phyloP scores from a whole-genome alignment of 2,329 filamentous ascomycete species.

The Xylaria digitata region DNA sequence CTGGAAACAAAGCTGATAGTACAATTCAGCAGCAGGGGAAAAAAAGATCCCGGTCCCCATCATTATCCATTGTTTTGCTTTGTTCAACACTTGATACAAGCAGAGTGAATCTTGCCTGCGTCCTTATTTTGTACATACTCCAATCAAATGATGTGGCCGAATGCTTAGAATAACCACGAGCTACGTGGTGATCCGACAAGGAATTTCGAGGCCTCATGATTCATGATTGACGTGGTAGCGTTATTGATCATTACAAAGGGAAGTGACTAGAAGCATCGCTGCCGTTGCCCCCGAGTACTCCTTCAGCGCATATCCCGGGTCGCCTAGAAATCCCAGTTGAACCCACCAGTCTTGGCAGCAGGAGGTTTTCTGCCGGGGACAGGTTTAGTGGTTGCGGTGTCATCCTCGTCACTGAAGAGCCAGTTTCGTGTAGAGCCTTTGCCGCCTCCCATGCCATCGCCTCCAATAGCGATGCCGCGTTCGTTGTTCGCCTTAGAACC shows the following conservation, averaged over 20 bases:
- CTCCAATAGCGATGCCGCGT: constrained; percentile 61
- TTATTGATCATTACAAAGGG: constrained; percentile 40
- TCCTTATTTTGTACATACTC: constrained; percentile 31
- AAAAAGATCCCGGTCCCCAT: neutral
- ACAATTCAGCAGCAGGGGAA: constrained; percentile 24
- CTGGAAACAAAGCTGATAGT: constrained; percentile 28
- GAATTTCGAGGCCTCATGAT: constrained; percentile 24
- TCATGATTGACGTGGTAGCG: constrained; percentile 47
- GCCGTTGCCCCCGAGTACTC: constrained; percentile 15
- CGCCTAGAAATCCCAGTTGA: constrained; percentile 52
- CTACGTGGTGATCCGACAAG: constrained; percentile 13
- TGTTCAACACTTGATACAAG: constrained; percentile 14
- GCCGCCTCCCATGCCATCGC: constrained; percentile 74
- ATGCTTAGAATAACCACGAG: constrained; percentile 3
- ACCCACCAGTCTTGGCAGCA: constrained; percentile 43
- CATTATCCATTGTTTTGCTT: constrained; percentile 25
- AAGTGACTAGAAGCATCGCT: constrained; percentile 1
- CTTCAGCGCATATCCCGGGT: constrained; percentile 41
- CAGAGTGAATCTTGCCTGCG: neutral
- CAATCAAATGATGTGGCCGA: constrained; percentile 6
- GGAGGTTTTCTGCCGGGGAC: constrained; percentile 55
- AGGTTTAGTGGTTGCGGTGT: constrained; percentile 51
- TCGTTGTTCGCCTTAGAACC: constrained; percentile 49
- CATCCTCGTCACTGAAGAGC: constrained; percentile 66
- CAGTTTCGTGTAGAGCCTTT: constrained; percentile 67